These are phyloP conservation scores for Thielaviopsis punctulata DNA, from an alignment of 2,329 filamentous ascomycete genomes.

Conservation along the genomic window DNA sequence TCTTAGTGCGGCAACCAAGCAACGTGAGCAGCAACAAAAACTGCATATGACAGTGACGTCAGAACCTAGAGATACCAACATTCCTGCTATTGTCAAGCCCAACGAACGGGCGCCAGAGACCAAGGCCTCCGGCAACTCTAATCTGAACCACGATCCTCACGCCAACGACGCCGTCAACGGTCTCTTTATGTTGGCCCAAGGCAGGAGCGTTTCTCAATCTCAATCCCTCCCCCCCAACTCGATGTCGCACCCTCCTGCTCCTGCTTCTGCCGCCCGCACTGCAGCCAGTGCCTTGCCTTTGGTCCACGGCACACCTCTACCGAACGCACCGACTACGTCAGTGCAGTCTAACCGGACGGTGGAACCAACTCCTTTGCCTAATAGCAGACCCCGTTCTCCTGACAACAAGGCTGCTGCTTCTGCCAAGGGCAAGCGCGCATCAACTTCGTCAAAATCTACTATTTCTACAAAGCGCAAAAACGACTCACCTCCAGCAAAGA, in stretches of 20 bases:
- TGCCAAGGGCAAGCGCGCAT: slow-evolving; percentile 4
- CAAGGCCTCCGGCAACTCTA: slow-evolving; percentile 1
- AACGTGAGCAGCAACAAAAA: slow-evolving; percentile 26
- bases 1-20: slow-evolving; percentile 56
- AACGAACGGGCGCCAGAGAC: slow-evolving; percentile 39
- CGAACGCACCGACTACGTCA: background rate
- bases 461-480: slow-evolving; percentile 46
- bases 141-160: slow-evolving; percentile 52
- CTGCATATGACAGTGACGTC: slow-evolving; percentile 15
- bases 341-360: background rate
- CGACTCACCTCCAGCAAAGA: slow-evolving; percentile 29
- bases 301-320: background rate
- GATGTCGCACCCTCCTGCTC: slow-evolving; percentile 18
- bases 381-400: slow-evolving; percentile 14
- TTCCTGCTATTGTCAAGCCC: slow-evolving; percentile 12
- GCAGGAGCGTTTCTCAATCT: slow-evolving; percentile 37
- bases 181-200: slow-evolving; percentile 65
- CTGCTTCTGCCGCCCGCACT: slow-evolving; percentile 12
- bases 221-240: background rate
- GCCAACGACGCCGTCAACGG: slow-evolving; percentile 94
- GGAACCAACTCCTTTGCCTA: background rate
- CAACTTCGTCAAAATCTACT: slow-evolving; percentile 24
- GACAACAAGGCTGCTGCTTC: slow-evolving; percentile 28
- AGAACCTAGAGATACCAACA: slow-evolving; percentile 5
- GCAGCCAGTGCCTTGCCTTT: background rate